Conservation (phyloP, 2,329 filamentous ascomycete species). For the Penicillium sp. region DNA sequence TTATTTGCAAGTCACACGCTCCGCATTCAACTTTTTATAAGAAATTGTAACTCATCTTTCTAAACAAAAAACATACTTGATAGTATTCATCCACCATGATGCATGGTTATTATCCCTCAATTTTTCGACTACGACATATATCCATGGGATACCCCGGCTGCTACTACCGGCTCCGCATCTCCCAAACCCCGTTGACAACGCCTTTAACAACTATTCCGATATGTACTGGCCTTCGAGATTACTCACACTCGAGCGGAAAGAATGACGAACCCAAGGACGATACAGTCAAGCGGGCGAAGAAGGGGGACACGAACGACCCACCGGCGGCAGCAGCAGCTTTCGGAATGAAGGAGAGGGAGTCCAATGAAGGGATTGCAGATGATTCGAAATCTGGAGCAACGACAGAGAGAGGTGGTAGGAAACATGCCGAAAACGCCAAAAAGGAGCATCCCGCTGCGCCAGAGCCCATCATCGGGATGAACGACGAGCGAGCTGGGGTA, state of each 20-base stretch:
- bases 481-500: conserved; percentile 55
- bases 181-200: neutral
- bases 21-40: neutral
- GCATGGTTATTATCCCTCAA: neutral
- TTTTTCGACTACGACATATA: neutral
- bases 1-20: neutral
- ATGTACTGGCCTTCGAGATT: conserved; percentile 21
- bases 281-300: conserved; percentile 33
- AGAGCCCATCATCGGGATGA: conserved; percentile 57
- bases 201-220: neutral
- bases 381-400: conserved; percentile 46
- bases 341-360: conserved; percentile 38
- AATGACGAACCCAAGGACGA: conserved; percentile 40
- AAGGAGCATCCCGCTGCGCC: conserved; percentile 56
- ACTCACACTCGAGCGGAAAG: conserved; percentile 36
- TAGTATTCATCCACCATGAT: too few relatives aligned
- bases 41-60: too few relatives aligned
- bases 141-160: too few relatives aligned
- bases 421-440: conserved; percentile 48
- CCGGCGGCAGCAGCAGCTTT: conserved; percentile 31
- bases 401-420: conserved; percentile 44
- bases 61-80: too few relatives aligned
- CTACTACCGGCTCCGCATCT: neutral
- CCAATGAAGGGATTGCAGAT: conserved; percentile 35
- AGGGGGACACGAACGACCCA: conserved; percentile 40